Percentiles rank a stretch among this genome's conserved stretches.
These are phyloP conservation scores for Backusella morwellensis DNA, from an alignment of 192 early-diverging fungal genomes.

Conservation along the genomic window DNA sequence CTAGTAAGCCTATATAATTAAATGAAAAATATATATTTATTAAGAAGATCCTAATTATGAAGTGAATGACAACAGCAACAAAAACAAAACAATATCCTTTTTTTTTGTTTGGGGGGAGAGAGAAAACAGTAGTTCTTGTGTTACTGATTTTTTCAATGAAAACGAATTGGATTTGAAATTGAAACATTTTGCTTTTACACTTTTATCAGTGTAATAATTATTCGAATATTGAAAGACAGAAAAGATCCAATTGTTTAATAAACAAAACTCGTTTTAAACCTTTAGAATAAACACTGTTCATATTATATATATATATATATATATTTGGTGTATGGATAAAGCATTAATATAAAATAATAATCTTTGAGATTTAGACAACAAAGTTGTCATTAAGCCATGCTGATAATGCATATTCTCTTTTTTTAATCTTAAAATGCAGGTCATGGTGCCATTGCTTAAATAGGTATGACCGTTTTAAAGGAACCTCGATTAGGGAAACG, in stretches of 20 bases:
- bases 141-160: not conserved
- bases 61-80: not conserved
- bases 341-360: not conserved
- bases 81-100: not conserved
- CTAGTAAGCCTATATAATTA: not conserved
- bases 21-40: not conserved
- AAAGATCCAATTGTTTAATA: not conserved
- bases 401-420: not conserved
- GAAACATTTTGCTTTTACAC: not conserved
- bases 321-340: not conserved
- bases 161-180: not conserved
- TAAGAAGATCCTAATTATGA: not conserved
- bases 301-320: not conserved
- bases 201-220: not conserved
- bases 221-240: not conserved
- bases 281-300: not conserved
- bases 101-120: too few relatives aligned
- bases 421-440: not conserved
- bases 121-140: not conserved
- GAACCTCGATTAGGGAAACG: not conserved
- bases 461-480: not conserved
- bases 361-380: not conserved
- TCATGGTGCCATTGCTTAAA: not conserved
- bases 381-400: not conserved
- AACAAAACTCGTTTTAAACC: not conserved